Conservation (phyloP, 371 early-diverging fungal genomes). For the Batkoa obscura region DNA sequence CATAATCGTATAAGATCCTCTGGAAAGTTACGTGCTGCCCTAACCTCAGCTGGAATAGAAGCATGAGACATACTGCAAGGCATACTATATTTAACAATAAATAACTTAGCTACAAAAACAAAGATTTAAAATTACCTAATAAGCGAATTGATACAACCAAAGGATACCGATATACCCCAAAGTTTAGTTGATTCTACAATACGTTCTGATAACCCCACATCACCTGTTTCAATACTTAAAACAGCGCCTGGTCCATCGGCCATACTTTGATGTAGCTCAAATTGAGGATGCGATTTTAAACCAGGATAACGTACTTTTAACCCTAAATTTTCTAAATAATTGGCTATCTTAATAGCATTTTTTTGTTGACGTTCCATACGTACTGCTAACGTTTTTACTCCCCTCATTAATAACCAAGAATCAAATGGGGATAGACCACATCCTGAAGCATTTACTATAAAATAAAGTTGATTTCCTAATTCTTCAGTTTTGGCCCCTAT, state of each 20-base stretch:
- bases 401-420: slow-evolving; percentile 67
- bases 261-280: slow-evolving; percentile 57
- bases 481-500: slow-evolving; percentile 43
- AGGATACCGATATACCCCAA: slow-evolving; percentile 85
- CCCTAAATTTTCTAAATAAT: slow-evolving; percentile 52
- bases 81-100: slow-evolving; percentile 38
- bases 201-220: slow-evolving; percentile 52
- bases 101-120: neutral
- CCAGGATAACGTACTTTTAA: slow-evolving; percentile 83
- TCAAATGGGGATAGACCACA: slow-evolving; percentile 71
- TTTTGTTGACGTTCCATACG: slow-evolving; percentile 72
- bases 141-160: slow-evolving; percentile 92
- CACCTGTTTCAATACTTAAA: slow-evolving; percentile 81
- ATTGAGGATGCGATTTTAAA: slow-evolving; percentile 64
- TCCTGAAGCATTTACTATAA: slow-evolving; percentile 86
- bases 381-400: slow-evolving; percentile 71
- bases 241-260: slow-evolving; percentile 85
- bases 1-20: slow-evolving; percentile 91
- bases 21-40: slow-evolving; percentile 66
- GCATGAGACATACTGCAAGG: slow-evolving; percentile 96
- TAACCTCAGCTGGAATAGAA: slow-evolving; percentile 75
- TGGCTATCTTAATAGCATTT: slow-evolving; percentile 54
- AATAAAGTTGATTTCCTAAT: slow-evolving; percentile 57
- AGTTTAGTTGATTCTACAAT: slow-evolving; percentile 68
- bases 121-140: slow-evolving; percentile 37